Conservation (phyloP, 2,329 filamentous ascomycete genomes). For the Neonectria coccinea region DNA sequence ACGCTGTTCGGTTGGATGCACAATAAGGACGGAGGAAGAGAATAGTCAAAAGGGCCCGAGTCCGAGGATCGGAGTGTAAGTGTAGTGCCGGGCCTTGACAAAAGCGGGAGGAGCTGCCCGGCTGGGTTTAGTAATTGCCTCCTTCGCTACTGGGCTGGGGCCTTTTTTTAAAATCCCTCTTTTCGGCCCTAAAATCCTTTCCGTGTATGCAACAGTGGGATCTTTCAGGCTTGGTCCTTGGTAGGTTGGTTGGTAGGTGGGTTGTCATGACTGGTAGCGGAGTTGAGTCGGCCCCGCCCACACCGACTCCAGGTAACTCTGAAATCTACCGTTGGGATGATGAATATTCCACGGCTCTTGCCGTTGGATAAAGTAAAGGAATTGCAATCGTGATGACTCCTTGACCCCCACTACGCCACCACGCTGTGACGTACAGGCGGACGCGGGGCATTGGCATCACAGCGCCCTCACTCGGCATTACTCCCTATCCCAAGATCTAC, state of each 20-base stretch:
- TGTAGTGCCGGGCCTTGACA: conserved; percentile 4
- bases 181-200: neutral
- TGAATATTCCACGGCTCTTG: neutral
- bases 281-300: conserved; percentile 2
- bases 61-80: conserved; percentile 31
- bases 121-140: conserved; percentile 9
- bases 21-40: conserved; percentile 10
- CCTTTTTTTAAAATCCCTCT: conserved; percentile 3
- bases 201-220: neutral
- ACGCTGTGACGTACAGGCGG: neutral
- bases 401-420: conserved; percentile 13
- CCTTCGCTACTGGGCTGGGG: neutral
- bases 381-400: neutral
- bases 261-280: conserved; percentile 3
- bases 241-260: neutral
- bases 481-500: neutral
- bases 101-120: conserved; percentile 8
- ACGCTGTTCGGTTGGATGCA: conserved; percentile 15
- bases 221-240: no score
- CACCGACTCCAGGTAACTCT: neutral
- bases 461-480: neutral
- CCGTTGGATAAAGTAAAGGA: neutral
- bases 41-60: conserved; percentile 10
- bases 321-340: neutral
- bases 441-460: conserved; percentile 7